Evolutionary conservation across 176 grass and related monocot genomes (phyloP).

Genomic region (Areca catechu): DNA sequence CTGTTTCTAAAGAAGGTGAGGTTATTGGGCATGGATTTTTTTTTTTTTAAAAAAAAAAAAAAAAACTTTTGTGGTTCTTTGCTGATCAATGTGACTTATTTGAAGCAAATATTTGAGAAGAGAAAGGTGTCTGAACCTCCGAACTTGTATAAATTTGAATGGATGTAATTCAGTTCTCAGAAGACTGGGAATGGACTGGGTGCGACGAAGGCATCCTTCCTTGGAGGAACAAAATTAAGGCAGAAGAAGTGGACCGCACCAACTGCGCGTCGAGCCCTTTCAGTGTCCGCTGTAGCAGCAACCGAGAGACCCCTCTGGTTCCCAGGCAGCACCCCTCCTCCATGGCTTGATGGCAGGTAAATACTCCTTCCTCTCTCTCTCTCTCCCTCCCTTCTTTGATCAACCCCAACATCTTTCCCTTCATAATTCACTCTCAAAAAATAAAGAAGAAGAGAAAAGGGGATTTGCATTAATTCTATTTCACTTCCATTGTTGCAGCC

Average conservation of each 20-base stretch:
- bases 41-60: too few relatives aligned
- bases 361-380: not conserved
- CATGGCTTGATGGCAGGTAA: conserved; percentile 94
- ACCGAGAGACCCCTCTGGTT: conserved; percentile 88
- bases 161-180: conserved; percentile 6
- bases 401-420: too few relatives aligned
- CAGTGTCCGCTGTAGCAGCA: conserved; percentile 37
- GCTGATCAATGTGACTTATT: too few relatives aligned
- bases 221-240: conserved; percentile 34
- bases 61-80: too few relatives aligned
- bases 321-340: conserved; percentile 87
- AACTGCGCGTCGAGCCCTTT: conserved; percentile 33
- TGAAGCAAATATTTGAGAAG: too few relatives aligned
- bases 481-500: conserved; percentile 39
- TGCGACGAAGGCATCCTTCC: conserved; percentile 43
- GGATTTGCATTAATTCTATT: not conserved
- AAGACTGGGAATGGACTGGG: conserved; percentile 30
- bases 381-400: not conserved
- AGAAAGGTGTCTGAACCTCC: not conserved
- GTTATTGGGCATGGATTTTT: too few relatives aligned
- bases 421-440: too few relatives aligned
- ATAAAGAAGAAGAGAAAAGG: too few relatives aligned
- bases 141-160: not conserved
- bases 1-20: too few relatives aligned
- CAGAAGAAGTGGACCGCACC: conserved; percentile 16